phyloP scores from a whole-genome alignment of 2,329 filamentous ascomycete species.

The Malbranchea cinnamomea region DNA sequence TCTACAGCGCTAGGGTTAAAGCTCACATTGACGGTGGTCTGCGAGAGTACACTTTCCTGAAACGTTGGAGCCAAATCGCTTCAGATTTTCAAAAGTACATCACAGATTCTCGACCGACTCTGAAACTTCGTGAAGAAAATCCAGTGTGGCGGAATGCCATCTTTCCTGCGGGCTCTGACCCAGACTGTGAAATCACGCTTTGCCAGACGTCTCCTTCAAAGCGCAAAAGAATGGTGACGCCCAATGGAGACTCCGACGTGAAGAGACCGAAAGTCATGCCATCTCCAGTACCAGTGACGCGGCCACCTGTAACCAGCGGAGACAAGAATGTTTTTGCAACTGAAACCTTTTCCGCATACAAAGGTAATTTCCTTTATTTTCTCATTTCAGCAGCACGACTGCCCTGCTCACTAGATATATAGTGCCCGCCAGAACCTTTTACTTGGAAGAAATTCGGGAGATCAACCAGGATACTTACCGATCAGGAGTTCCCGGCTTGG shows the following conservation, averaged over 20 bases:
- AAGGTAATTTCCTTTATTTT: slow-evolving; percentile 1
- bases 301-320: too few species aligned
- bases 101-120: slow-evolving; percentile 28
- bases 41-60: slow-evolving; percentile 26
- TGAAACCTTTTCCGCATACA: slow-evolving; percentile 1
- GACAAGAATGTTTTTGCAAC: too few species aligned
- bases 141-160: too few species aligned
- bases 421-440: slow-evolving; percentile 15
- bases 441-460: slow-evolving; percentile 31
- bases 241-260: slow-evolving; percentile 1
- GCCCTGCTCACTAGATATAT: neutral
- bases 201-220: slow-evolving; percentile 4
- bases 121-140: slow-evolving; percentile 17
- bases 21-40: slow-evolving; percentile 38
- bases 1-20: slow-evolving; percentile 41
- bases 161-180: slow-evolving; percentile 1
- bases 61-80: slow-evolving; percentile 31
- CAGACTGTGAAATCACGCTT: slow-evolving; percentile 4
- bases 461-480: slow-evolving; percentile 41
- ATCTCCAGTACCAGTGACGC: neutral
- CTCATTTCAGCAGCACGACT: neutral
- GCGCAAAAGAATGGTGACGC: slow-evolving; percentile 4
- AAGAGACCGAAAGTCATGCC: slow-evolving; percentile 6
- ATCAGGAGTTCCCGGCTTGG: slow-evolving; percentile 44
- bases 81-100: slow-evolving; percentile 37